These are phyloP conservation scores for Geotrichum aggregatum DNA, from an alignment of 1,139 yeast genomes.

Conservation along the genomic window DNA sequence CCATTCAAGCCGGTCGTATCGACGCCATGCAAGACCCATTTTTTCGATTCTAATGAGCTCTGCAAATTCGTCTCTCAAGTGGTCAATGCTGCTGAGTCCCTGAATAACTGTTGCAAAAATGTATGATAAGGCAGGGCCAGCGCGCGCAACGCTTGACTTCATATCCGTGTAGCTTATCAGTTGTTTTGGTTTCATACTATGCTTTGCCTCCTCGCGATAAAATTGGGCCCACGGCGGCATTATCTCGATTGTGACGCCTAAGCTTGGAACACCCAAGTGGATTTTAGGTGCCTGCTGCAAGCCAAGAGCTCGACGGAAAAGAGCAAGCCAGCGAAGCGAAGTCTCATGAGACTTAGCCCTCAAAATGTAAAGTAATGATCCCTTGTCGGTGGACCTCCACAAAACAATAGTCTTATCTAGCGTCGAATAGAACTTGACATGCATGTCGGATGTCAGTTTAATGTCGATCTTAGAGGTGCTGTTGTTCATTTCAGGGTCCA, in stretches of 20 bases:
- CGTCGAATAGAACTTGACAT: constrained; percentile 55
- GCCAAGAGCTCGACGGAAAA: constrained; percentile 48
- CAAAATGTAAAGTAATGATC: constrained; percentile 48
- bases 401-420: constrained; percentile 67
- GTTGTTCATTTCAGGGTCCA: constrained; percentile 34
- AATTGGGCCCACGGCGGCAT: constrained; percentile 38
- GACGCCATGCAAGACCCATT: constrained; percentile 58
- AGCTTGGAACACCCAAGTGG: constrained; percentile 50
- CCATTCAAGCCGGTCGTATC: constrained; percentile 79
- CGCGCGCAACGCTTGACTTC: constrained; percentile 23
- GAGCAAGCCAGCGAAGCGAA: constrained; percentile 60
- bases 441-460: constrained; percentile 31
- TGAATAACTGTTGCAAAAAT: constrained; percentile 34
- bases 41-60: constrained; percentile 35
- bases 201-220: constrained; percentile 11
- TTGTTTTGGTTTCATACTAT: not conserved
- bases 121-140: constrained; percentile 28
- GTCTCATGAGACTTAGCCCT: constrained; percentile 48
- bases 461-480: constrained; percentile 29
- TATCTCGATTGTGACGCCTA: constrained; percentile 47
- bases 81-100: constrained; percentile 31
- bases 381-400: constrained; percentile 35
- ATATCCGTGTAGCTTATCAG: constrained; percentile 14
- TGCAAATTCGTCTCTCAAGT: constrained; percentile 23
- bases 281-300: constrained; percentile 33